phyloP scores from a whole-genome alignment of 495 filamentous ascomycete genomes.

The Stereocaulon alpinum region DNA sequence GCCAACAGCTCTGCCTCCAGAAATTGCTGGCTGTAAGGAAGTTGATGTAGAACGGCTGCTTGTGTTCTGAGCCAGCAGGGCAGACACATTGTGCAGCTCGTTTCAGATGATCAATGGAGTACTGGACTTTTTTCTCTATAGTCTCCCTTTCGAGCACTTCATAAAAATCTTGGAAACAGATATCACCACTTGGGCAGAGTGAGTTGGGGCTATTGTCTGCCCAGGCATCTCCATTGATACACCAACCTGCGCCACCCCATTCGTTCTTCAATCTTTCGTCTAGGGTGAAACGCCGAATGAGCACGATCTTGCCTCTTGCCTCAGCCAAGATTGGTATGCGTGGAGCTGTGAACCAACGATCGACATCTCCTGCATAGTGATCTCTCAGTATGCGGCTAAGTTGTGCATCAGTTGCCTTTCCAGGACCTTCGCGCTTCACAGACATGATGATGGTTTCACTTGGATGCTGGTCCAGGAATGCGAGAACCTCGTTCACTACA shows the following conservation, averaged over 20 bases:
- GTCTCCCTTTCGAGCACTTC: conserved; percentile 67
- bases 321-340: conserved; percentile 75
- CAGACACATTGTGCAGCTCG: conserved; percentile 48
- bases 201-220: conserved; percentile 79
- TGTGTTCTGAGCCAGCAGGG: conserved; percentile 20
- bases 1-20: conserved; percentile 86
- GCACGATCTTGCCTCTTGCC: conserved; percentile 70
- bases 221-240: conserved; percentile 77
- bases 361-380: conserved; percentile 54
- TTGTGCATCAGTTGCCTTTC: conserved; percentile 67
- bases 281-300: conserved; percentile 71
- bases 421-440: conserved; percentile 82
- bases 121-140: conserved; percentile 70
- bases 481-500: conserved; percentile 55
- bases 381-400: conserved; percentile 59
- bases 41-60: conserved; percentile 73
- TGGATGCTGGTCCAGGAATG: conserved; percentile 69
- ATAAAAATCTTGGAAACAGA: conserved; percentile 93
- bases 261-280: conserved; percentile 48
- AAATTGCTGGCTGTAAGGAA: conserved; percentile 88
- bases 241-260: conserved; percentile 57
- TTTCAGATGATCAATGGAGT: conserved; percentile 62
- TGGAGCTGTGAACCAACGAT: conserved; percentile 68
- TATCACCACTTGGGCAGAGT: conserved; percentile 56
- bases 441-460: conserved; percentile 77